Conservation (phyloP, 768 basidiomycete species). For the Lentinula guzmanii region DNA sequence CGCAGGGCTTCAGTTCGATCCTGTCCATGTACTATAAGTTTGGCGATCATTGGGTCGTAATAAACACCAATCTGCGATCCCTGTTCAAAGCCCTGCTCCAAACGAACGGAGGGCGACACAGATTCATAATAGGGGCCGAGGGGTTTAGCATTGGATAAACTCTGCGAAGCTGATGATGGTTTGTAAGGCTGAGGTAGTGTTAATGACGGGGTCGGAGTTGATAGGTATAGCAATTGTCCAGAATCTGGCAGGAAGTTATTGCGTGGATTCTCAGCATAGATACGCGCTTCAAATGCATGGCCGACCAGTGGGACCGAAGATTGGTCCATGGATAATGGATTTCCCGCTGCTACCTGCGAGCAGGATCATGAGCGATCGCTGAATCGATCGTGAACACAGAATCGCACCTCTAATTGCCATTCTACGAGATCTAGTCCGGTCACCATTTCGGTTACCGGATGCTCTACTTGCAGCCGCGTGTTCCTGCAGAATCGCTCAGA, state of each 20-base stretch:
- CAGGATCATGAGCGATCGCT: not conserved
- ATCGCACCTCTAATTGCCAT: constrained; percentile 80
- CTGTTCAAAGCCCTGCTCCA: constrained; percentile 84
- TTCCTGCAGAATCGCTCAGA: constrained; percentile 49
- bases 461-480: constrained; percentile 81
- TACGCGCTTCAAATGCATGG: constrained; percentile 91
- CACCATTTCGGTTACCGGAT: constrained; percentile 93
- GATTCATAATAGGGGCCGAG: constrained; percentile 26
- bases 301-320: constrained; percentile 79
- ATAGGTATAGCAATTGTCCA: constrained; percentile 73
- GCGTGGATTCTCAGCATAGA: constrained; percentile 93
- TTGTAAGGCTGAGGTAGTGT: constrained; percentile 50
- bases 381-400: not conserved
- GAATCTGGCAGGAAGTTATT: constrained; percentile 93
- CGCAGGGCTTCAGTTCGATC: constrained; percentile 82
- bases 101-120: constrained; percentile 62
- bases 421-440: constrained; percentile 92
- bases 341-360: constrained; percentile 77
- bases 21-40: constrained; percentile 83
- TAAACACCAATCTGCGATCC: constrained; percentile 81
- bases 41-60: constrained; percentile 91
- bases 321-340: constrained; percentile 75
- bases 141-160: constrained; percentile 13
- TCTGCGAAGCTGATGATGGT: constrained; percentile 13
- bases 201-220: constrained; percentile 71